phyloP scores from a whole-genome alignment of 2,329 filamentous ascomycete genomes.

The Trichoderma koningiopsis region DNA sequence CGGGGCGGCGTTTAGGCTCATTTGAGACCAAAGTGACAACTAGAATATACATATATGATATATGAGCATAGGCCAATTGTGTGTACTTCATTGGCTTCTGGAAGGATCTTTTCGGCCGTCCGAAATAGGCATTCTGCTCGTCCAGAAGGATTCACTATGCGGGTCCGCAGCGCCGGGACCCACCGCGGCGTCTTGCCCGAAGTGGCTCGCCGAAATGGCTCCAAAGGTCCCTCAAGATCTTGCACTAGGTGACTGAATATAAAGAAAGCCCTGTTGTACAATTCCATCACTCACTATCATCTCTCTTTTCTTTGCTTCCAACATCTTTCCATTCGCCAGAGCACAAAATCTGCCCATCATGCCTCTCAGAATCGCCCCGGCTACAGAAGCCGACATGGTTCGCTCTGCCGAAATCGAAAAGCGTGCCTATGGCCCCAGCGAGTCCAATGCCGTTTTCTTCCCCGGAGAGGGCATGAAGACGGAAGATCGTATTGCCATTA shows the following conservation, averaged over 20 bases:
- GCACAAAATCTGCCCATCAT: constrained; percentile 31
- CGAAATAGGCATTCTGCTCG: neutral
- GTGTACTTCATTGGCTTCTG: neutral
- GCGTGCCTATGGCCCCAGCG: constrained; percentile 40
- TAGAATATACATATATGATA: neutral
- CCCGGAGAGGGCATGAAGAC: constrained; percentile 32
- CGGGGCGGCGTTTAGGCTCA: neutral
- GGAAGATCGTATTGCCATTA: constrained; percentile 30
- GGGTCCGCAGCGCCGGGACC: neutral
- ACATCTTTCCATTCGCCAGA: neutral
- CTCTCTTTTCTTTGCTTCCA: neutral
- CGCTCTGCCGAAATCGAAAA: constrained; percentile 43
- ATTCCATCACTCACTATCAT: neutral
- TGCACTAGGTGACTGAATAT: neutral
- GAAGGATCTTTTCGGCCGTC: neutral
- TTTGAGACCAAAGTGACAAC: neutral
- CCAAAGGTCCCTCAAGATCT: neutral
- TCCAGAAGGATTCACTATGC: neutral
- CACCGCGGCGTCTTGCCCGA: constrained; percentile 22
- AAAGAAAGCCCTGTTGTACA: neutral
- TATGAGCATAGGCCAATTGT: neutral
- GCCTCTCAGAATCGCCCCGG: constrained; percentile 42
- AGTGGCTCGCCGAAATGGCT: constrained; percentile 32
- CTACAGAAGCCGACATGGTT: constrained; percentile 40
- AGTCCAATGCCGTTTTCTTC: constrained; percentile 39